A percentile compares a stretch with the other conserved stretches of the same genome.
phyloP scores from a whole-genome alignment of 83 land plant species.

The Picea abies region DNA sequence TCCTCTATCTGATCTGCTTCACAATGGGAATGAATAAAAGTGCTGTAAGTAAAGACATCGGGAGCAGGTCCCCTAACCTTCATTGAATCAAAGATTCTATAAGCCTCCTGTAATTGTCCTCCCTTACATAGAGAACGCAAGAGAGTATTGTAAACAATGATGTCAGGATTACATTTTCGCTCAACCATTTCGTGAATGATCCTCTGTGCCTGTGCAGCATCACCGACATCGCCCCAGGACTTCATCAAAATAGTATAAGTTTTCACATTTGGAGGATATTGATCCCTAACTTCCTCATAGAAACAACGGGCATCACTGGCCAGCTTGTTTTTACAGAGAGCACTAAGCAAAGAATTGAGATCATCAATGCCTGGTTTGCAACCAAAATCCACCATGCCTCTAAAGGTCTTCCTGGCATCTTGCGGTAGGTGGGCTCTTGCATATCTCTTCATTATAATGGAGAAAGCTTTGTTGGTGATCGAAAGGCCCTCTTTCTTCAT shows the following conservation, averaged over 20 bases:
- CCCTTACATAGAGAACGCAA: slow-evolving; percentile 41
- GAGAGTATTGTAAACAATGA: slow-evolving; percentile 41
- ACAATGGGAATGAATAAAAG: slow-evolving; percentile 49
- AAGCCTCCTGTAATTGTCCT: slow-evolving; percentile 41
- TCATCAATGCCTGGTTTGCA: slow-evolving; percentile 38
- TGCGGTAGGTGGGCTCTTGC: slow-evolving; percentile 38
- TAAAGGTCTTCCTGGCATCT: slow-evolving; percentile 57
- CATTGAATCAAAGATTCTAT: slow-evolving; percentile 36
- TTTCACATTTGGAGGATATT: slow-evolving; percentile 23
- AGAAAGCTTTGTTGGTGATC: slow-evolving; percentile 29
- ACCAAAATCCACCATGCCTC: slow-evolving; percentile 53
- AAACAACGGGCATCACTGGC: slow-evolving; percentile 38
- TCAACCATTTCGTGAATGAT: slow-evolving; percentile 59
- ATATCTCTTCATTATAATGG: slow-evolving; percentile 46
- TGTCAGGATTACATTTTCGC: slow-evolving; percentile 27
- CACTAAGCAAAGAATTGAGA: slow-evolving; percentile 39
- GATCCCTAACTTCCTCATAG: slow-evolving; percentile 32
- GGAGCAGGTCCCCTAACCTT: slow-evolving; percentile 37
- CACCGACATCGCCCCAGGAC: slow-evolving; percentile 49
- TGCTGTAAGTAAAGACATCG: slow-evolving; percentile 40
- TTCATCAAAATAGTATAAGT: slow-evolving; percentile 50
- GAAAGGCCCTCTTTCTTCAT: slow-evolving; percentile 24
- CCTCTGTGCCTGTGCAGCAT: slow-evolving; percentile 25
- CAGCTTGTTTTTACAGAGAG: slow-evolving; percentile 37
- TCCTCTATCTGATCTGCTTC: slow-evolving; percentile 36